Base-by-base conservation (phyloP, 805 yeast species). In the Cephaloascus fragrans region DNA sequence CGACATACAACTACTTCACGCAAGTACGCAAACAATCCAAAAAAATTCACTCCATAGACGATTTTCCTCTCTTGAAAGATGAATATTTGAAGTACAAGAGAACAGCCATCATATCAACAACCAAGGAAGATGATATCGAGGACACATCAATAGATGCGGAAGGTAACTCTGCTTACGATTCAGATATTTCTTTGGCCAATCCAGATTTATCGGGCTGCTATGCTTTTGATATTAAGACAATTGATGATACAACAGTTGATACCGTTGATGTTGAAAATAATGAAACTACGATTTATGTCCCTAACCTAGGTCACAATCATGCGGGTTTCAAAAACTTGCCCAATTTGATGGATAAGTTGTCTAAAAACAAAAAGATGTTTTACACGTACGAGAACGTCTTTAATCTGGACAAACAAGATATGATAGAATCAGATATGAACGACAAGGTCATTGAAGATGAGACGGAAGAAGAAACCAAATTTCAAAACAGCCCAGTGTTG, bases 151-250 rank as follows among this genome's bases (percentile, higher is more conserved):
- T 19, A 6, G 51, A 54, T 1, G 44, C 39, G 9, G 49, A 41
- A 3, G 49, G 44, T 12, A 57, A 52, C 17, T 64, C 55, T 28
- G 75, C 64, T 2, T 63, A 61, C 44, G 66, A 62, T 19, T 68
- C 77, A 0, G 74, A 67, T 44, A 54, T 71, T 3, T 74, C 80
- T 0, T 46, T 72, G 18, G 78, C 80, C 1, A 67, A 71, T 42
- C 79, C 80, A 0, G 66, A 66, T 37, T 52, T 71, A 4, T 62
- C 73, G 17, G 76, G 72, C 3, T 65, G 69, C 36, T 62, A 61
- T 48, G 77, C 71, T 0, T 77, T 77, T 46, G 57, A 59, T 4
- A 59, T 76, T 20, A 73, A 69, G 45, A 31, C 62, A 17, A 59
- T 57, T 47, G 47, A 40, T 42, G 19, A 19, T 16, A 26, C 18